phyloP scores from a whole-genome alignment of 2,329 filamentous ascomycete species.

The Didymella segeticola region DNA sequence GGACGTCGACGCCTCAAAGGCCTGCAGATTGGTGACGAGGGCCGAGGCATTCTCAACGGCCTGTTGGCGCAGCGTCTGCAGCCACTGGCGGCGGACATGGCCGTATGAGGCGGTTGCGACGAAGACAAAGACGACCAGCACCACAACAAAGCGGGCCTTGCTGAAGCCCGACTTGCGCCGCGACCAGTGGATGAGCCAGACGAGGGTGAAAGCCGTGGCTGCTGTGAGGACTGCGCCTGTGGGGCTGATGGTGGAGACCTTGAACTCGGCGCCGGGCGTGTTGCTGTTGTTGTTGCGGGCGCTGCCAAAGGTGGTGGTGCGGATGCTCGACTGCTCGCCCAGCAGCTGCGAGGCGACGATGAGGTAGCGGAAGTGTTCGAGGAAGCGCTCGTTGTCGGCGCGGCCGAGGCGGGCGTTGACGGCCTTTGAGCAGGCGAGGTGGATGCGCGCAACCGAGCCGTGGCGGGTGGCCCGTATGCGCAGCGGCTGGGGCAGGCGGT shows the following conservation, averaged over 20 bases:
- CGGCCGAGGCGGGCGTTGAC: slow-evolving; percentile 76
- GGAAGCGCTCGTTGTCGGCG: slow-evolving; percentile 81
- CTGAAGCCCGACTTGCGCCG: slow-evolving; percentile 61
- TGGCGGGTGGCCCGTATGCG: slow-evolving; percentile 44
- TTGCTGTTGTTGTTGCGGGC: slow-evolving; percentile 36
- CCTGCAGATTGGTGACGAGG: slow-evolving; percentile 77
- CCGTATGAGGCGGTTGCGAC: slow-evolving; percentile 69
- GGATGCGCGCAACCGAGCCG: slow-evolving; percentile 48
- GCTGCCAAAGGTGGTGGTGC: slow-evolving; percentile 40
- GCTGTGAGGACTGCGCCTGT: slow-evolving; percentile 71
- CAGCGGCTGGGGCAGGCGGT: slow-evolving; percentile 58
- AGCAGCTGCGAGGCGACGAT: slow-evolving; percentile 91
- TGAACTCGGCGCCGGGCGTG: slow-evolving; percentile 41
- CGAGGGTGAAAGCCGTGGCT: slow-evolving; percentile 65
- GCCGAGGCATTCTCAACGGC: slow-evolving; percentile 71
- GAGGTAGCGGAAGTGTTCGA: slow-evolving; percentile 92
- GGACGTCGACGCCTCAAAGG: slow-evolving; percentile 78
- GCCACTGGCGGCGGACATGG: slow-evolving; percentile 79
- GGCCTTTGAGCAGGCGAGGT: slow-evolving; percentile 57
- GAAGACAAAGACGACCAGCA: slow-evolving; percentile 59
- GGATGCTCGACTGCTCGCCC: slow-evolving; percentile 62
- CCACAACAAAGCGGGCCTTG: slow-evolving; percentile 59
- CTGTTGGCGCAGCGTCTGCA: slow-evolving; percentile 78
- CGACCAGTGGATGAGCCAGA: slow-evolving; percentile 76
- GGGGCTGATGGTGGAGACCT: slow-evolving; percentile 61